Conservation (phyloP, 257 asterid species). For the Gynochthodes officinalis region DNA sequence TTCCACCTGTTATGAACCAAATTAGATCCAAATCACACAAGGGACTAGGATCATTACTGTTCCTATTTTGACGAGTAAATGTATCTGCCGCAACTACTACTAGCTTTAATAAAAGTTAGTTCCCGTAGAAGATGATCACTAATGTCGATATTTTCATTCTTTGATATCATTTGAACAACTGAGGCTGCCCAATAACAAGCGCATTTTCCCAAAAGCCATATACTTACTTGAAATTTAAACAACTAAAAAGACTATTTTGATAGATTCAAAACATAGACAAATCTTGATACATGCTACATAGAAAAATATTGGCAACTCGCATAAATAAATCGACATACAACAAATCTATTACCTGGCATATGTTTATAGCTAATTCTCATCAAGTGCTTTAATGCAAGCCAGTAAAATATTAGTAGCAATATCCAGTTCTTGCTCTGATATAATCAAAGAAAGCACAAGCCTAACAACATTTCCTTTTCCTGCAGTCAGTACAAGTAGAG, state of each 20-base stretch:
- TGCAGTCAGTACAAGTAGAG: conserved; percentile 83
- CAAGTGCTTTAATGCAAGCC: conserved; percentile 61
- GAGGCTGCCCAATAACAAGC: too few species aligned
- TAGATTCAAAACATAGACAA: background rate
- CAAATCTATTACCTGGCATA: background rate
- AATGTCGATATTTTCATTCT: too few species aligned
- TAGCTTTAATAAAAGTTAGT: too few species aligned
- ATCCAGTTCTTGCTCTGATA: conserved; percentile 63
- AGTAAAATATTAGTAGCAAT: conserved; percentile 56
- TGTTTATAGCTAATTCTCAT: conserved; percentile 29
- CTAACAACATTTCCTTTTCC: conserved; percentile 90
- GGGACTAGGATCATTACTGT: too few species aligned
- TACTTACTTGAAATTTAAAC: too few species aligned
- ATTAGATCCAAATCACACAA: too few species aligned
- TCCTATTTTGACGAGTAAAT: too few species aligned
- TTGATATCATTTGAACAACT: too few species aligned
- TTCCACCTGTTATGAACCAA: too few species aligned
- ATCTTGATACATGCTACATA: background rate
- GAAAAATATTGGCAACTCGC: background rate
- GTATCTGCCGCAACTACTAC: too few species aligned
- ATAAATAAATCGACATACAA: background rate
- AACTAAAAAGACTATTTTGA: background rate
- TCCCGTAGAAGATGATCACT: too few species aligned
- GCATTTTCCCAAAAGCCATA: too few species aligned
- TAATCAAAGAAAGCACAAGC: conserved; percentile 84